Percentiles rank a stretch among this genome's conserved stretches.
Evolutionary conservation across 2,329 filamentous ascomycete species (phyloP).

Genomic region (Harringtonia aguacate): DNA sequence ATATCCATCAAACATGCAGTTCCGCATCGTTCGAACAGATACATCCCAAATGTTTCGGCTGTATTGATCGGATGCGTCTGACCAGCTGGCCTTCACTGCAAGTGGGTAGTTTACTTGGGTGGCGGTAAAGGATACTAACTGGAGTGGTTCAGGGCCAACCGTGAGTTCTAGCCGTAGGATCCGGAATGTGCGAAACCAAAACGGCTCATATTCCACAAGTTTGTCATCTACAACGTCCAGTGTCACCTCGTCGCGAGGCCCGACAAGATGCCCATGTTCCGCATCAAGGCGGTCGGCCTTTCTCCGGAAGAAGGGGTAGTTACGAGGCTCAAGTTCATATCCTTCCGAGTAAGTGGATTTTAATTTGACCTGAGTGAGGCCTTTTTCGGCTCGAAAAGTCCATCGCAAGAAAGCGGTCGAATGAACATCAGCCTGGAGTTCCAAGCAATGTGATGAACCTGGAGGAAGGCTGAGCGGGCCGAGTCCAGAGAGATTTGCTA

Average conservation of each 20-base stretch:
- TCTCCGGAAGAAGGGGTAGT: slow-evolving; percentile 26
- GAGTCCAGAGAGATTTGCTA: slow-evolving; percentile 6
- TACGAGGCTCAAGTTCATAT: slow-evolving; percentile 21
- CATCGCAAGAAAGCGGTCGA: slow-evolving; percentile 17
- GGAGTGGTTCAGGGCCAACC: slow-evolving; percentile 14
- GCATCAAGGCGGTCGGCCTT: slow-evolving; percentile 26
- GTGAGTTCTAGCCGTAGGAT: slow-evolving; percentile 20
- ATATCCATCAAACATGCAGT: slow-evolving; percentile 24
- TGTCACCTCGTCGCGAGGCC: slow-evolving; percentile 23
- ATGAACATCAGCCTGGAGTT: slow-evolving; percentile 17
- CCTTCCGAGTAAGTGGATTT: slow-evolving; percentile 20
- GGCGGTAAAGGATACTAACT: slow-evolving; percentile 16
- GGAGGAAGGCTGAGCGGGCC: slow-evolving; percentile 6
- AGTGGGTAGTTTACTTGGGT: slow-evolving; percentile 26
- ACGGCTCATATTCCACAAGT: slow-evolving; percentile 21
- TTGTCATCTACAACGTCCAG: slow-evolving; percentile 14
- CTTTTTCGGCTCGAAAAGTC: slow-evolving; percentile 6
- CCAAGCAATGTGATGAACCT: slow-evolving; percentile 13
- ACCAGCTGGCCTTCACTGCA: slow-evolving; percentile 16
- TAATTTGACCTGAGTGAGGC: slow-evolving; percentile 10
- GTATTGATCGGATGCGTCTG: slow-evolving; percentile 8
- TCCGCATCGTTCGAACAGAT: slow-evolving; percentile 20
- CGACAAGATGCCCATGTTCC: slow-evolving; percentile 14
- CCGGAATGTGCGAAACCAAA: slow-evolving; percentile 29
- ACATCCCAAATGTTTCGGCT: slow-evolving; percentile 15